Evolutionary conservation across 371 early-diverging fungal species (phyloP), one percentile per base, ranked within the genome.

Genomic region (Mortierella sp.): DNA sequence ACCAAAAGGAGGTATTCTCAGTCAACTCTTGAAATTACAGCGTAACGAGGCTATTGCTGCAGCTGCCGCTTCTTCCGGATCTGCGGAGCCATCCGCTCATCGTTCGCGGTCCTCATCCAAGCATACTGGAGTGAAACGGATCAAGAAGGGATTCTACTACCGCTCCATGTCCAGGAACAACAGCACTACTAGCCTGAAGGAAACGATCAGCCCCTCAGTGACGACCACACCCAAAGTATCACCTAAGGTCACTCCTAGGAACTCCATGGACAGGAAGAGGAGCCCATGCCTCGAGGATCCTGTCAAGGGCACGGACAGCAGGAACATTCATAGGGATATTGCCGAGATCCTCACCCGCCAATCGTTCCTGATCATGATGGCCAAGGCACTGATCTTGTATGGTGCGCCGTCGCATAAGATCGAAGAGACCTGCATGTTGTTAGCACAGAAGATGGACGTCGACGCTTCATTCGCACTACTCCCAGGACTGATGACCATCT

Each of bases 401-500:
- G 88, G 90, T 3, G 81, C 82, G 1, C 90, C 90, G 7, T 84
- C 88, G 0, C 89, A 88, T 69, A 79, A 88, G 15, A 62, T 89
- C 15, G 90, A 90, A 46, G 81, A 80, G 24, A 82, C 84, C n/a
- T 80, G 89, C 63, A 64, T 78, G 0, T 68, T 80, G 31, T 79
- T 88, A 42, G 84, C 82, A 28, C 68, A 71, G 17, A 85, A 87
- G 7, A 70, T 93, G 50, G 86, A 86, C 17, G 85, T 93, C 14
- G 88, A 91, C 19, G 90, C 90, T 4, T 85, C 87, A 50, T 91
- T 90, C 50, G 85, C 89, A 12, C 84, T 86, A 50, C 73, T 91
- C 55, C 93, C 93, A 4, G 88, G 88, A 27, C 82, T 90, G 26
- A 89, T 92, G 86, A 85, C 92, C 42, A 81, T 93, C 42, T 84